Evolutionary conservation across 148 eudicot genomes (phyloP), one percentile per base, ranked within the genome.

Genomic region (Chenopodium formosanum): DNA sequence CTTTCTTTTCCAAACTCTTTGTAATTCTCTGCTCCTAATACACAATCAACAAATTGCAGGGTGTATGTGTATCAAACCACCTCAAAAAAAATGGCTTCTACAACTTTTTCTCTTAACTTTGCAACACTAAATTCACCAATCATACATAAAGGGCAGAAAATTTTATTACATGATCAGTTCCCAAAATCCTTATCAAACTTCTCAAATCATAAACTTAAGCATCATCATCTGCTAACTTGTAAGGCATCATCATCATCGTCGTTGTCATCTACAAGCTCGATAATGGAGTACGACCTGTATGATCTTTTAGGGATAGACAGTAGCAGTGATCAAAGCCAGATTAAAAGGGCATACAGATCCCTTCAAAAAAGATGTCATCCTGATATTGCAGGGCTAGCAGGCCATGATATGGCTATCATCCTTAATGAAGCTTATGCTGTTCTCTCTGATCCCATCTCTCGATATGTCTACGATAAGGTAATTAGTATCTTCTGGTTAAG

Each of bases 361-460:
- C 80, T 95, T 50, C 98, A 95, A 83, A 95, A 95, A 88, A 84
- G 89, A 70, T 95, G 98, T 83, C 98, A 95, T 78, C 98, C 98
- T 9, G 98, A 95, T 78, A 93, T 95, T 62, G 98, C 98, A 0
- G 98, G 98, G 0, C 83, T 89, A 12, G 73, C 89, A 0, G 98
- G 98, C 0, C 97, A 95, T 85, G 98, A 95, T 78, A 95, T 95
- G 98, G 97, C 98, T 22, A 95, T 95, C 74, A 85, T 95, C 17
- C 97, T 95, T 75, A 95, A 95, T 78, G 89, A 95, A 82, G 89
- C 91, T 8, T 95, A 95, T 79, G 90, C 95, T 69, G 80, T 95
- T 84, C 91, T 95, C 14, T 93, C 94, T 44, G 94, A 95, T 81
- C 95, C 97, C 20, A 44, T 29, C 58, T 81, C 95, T 11, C 94